Base-by-base conservation (phyloP, 2,329 filamentous ascomycete species). In the Epichloe gansuensis region DNA sequence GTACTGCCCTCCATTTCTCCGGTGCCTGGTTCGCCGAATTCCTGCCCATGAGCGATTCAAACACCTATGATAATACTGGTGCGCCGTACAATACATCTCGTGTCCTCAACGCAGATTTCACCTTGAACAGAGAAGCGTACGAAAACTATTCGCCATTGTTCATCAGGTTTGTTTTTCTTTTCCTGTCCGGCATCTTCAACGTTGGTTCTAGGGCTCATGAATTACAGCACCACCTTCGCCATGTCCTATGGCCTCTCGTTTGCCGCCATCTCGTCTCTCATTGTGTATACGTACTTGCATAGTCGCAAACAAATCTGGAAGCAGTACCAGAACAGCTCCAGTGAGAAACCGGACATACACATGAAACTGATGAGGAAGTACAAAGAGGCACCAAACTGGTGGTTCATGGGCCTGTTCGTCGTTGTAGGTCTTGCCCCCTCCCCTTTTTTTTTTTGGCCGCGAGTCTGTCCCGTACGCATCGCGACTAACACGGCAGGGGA, bases 61-160 rank as follows among this genome's bases (percentile, higher is more conserved):
- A 71, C 45, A 86, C 80, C 23, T 88, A 87, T 60, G 85, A 89
- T 66, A 88, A 89, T 60, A 86, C 76, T 0, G 85, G 81, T 3
- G 58, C 67, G 0, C 54, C 57, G 0, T 90, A 89, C 67, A 79
- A 89, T 59, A 83, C 85, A 1, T 71, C 72, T 3, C 75, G 75
- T 7, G 78, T 90, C 45, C 67, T 88, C 3, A 83, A 77, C 1
- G 61, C 76, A 0, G 74, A 85, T 2, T 79, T 78, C 49, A 83
- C 77, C 0, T 72, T 89, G 23, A 73, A 89, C 58, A 72, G 78
- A 56, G 70, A 73, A 43, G 82, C 80, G 3, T 88, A 88, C 64
- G 69, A 81, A 58, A 71, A 71, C 1, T 88, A 88, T 60, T 87
- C 82, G 3, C 83, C 82, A 0, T 66, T 86, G 4, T 87, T 84